Conservation (phyloP, 2,329 filamentous ascomycete genomes). For the Alternaria triticimaculans region DNA sequence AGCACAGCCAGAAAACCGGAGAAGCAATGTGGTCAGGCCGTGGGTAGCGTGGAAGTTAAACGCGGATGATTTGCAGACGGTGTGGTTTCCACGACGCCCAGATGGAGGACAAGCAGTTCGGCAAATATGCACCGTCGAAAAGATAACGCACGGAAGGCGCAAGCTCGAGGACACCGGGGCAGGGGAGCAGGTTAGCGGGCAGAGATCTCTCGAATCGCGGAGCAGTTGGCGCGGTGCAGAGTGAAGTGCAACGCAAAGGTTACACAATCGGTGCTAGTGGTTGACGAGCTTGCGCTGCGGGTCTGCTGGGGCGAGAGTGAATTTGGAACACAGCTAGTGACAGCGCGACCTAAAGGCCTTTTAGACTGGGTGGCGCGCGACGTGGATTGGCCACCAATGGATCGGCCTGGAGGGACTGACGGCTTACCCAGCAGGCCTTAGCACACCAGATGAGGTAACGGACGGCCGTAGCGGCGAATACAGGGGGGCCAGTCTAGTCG, state of each 20-base stretch:
- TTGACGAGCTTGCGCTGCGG: conserved; percentile 38
- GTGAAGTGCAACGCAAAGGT: conserved; percentile 45
- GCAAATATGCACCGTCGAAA: conserved; percentile 49
- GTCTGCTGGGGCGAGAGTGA: conserved; percentile 30
- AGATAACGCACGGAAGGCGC: conserved; percentile 50
- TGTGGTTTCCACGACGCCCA: conserved; percentile 46
- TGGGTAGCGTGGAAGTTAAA: conserved; percentile 54
- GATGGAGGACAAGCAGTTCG: conserved; percentile 49
- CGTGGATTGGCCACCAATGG: conserved; percentile 47
- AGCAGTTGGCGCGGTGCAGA: conserved; percentile 42
- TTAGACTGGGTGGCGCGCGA: conserved; percentile 43
- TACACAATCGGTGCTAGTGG: conserved; percentile 46
- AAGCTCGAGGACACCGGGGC: conserved; percentile 41
- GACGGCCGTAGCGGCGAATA: conserved; percentile 31
- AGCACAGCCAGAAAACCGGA: conserved; percentile 47
- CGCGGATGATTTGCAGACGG: conserved; percentile 59
- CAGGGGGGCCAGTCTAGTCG: conserved; percentile 28
- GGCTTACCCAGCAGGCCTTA: conserved; percentile 41
- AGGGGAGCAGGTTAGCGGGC: conserved; percentile 32
- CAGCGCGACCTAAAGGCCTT: conserved; percentile 36
- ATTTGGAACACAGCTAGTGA: conserved; percentile 44
- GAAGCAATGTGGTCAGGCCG: conserved; percentile 45
- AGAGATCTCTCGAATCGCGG: conserved; percentile 44
- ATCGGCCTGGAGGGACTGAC: conserved; percentile 30
- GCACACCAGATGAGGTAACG: conserved; percentile 49